These are phyloP conservation scores for Ganoderma lucidum DNA, from an alignment of 1,284 basidiomycete species.

Conservation along the genomic window DNA sequence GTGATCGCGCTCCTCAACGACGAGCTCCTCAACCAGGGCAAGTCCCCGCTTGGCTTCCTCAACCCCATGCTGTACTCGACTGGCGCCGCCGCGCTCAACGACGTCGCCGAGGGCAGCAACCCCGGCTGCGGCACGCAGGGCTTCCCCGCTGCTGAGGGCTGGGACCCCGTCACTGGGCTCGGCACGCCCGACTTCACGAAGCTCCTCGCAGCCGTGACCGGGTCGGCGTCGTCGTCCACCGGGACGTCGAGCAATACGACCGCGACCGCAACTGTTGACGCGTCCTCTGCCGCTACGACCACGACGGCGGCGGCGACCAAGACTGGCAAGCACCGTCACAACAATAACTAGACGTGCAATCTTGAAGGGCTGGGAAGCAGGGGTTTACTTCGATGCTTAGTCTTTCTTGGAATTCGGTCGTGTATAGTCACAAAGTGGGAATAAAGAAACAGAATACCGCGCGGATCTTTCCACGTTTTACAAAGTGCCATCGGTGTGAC, in stretches of 20 bases:
- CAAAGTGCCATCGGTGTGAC: background rate
- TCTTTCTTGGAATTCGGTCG: slow-evolving; percentile 53
- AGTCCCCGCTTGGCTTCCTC: slow-evolving; percentile 53
- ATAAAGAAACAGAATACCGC: slow-evolving; percentile 7
- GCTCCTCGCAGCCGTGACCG: slow-evolving; percentile 32
- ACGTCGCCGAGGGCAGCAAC: slow-evolving; percentile 46
- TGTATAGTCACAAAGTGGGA: slow-evolving; percentile 24
- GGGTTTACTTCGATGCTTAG: slow-evolving; percentile 44
- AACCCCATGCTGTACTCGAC: slow-evolving; percentile 53
- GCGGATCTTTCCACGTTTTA: background rate
- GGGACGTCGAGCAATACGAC: slow-evolving; percentile 5
- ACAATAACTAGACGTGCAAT: slow-evolving; percentile 7
- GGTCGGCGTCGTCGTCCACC: slow-evolving; percentile 17
- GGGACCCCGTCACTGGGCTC: slow-evolving; percentile 52
- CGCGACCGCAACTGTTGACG: background rate
- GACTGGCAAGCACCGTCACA: background rate
- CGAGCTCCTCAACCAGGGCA: slow-evolving; percentile 55
- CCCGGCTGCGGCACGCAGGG: slow-evolving; percentile 48
- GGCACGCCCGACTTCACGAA: slow-evolving; percentile 42
- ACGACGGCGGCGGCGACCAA: background rate
- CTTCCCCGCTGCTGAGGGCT: slow-evolving; percentile 48
- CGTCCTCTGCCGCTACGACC: slow-evolving; percentile 1
- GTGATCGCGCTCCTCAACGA: slow-evolving; percentile 68
- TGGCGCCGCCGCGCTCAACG: slow-evolving; percentile 47
- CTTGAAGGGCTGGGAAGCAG: background rate